Percentiles rank a stretch among this genome's conserved stretches.
Evolutionary conservation across 345 rosid species (phyloP).

Genomic region (Eucalyptus grandis): DNA sequence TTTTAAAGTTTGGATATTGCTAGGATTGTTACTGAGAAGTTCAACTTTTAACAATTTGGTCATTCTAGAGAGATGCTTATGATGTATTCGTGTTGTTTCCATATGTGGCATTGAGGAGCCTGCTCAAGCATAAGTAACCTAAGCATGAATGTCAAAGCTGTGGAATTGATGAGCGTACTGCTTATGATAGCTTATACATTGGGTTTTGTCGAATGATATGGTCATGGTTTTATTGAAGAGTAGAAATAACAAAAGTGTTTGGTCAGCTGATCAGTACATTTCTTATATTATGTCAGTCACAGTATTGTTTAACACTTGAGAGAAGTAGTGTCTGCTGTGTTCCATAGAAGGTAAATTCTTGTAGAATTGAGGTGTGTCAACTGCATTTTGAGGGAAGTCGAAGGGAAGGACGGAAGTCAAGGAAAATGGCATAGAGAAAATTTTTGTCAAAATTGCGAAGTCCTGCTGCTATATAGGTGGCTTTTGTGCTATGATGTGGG

Average conservation of each 20-base stretch:
- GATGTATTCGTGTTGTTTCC: background rate
- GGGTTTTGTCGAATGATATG: background rate
- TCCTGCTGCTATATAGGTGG: background rate
- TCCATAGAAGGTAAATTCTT: background rate
- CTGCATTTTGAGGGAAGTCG: background rate
- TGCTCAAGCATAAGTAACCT: background rate
- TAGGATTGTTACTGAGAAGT: background rate
- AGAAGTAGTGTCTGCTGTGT: background rate
- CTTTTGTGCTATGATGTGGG: background rate
- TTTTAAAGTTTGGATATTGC: background rate
- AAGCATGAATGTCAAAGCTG: background rate
- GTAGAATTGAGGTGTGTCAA: background rate
- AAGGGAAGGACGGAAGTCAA: background rate
- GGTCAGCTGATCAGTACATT: background rate
- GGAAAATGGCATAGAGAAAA: background rate
- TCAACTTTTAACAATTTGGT: background rate
- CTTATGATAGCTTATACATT: background rate
- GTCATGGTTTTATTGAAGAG: background rate
- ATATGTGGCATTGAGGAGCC: background rate
- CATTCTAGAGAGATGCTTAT: background rate
- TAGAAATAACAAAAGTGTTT: background rate
- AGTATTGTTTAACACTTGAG: background rate
- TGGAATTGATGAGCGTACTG: background rate
- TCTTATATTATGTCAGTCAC: background rate
- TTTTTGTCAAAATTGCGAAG: background rate